phyloP scores from a whole-genome alignment of 1,139 yeast genomes.

The Debaryomyces sp. region DNA sequence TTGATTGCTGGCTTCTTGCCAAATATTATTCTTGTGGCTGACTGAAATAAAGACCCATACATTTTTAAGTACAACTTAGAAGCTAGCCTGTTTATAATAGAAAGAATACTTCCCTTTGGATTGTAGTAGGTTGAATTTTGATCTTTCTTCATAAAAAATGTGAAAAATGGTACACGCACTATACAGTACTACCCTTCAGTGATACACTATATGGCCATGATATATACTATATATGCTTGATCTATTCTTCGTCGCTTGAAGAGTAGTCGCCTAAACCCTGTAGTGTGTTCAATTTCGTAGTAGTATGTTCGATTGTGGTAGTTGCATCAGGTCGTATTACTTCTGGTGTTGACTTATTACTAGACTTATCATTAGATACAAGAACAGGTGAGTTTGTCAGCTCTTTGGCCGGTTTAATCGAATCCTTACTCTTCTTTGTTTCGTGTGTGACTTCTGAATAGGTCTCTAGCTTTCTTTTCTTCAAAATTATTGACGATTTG shows the following conservation, averaged over 20 bases:
- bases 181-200: background rate
- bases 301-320: background rate
- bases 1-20: slow-evolving; percentile 22
- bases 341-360: background rate
- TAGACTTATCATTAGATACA: background rate
- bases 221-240: background rate
- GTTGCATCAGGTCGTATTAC: background rate
- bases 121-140: background rate
- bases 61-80: background rate
- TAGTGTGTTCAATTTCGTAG: background rate
- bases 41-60: slow-evolving; percentile 16
- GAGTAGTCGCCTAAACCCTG: slow-evolving; percentile 9
- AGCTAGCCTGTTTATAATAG: background rate
- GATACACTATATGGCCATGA: background rate
- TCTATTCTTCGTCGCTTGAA: slow-evolving; percentile 15
- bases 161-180: slow-evolving; percentile 2
- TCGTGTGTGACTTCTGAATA: background rate
- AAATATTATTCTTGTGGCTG: slow-evolving; percentile 21
- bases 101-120: background rate
- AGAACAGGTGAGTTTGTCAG: background rate
- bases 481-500: background rate
- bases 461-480: background rate
- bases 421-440: background rate
- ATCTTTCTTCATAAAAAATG: background rate
- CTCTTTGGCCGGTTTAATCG: background rate